Percentiles rank a stretch among this genome's conserved stretches.
Conservation (phyloP, 2,329 filamentous ascomycete genomes). For the Clarireedia hainanense region DNA sequence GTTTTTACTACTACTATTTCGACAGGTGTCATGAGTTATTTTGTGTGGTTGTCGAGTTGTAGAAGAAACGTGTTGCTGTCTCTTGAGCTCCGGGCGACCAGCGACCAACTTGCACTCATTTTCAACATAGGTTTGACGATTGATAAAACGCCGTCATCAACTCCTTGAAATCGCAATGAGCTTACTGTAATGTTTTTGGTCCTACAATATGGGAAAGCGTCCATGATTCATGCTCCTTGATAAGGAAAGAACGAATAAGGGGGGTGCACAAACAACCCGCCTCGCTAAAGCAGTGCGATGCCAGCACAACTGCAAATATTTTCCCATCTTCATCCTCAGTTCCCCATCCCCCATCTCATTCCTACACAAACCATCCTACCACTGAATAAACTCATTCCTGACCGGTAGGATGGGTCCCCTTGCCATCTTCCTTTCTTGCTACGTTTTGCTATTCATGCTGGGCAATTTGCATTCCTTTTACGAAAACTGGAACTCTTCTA, state of each 20-base stretch:
- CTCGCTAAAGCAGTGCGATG: background rate
- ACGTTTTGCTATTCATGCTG: constrained; percentile 3
- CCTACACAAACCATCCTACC: background rate
- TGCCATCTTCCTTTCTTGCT: constrained; percentile 2
- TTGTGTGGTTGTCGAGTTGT: too few species aligned
- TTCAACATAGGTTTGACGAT: too few species aligned
- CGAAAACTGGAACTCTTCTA: constrained; percentile 6
- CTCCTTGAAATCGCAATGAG: background rate
- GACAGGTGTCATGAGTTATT: too few species aligned
- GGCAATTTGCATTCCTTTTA: constrained; percentile 3
- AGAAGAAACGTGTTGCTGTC: too few species aligned
- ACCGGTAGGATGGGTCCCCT: constrained; percentile 4
- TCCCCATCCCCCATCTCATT: background rate
- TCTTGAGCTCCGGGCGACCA: too few species aligned
- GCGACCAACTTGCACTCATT: too few species aligned
- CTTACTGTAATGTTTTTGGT: too few species aligned
- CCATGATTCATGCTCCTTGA: background rate
- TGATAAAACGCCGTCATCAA: background rate
- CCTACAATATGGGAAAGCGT: too few species aligned
- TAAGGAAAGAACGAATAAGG: background rate
- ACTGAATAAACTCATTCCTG: background rate
- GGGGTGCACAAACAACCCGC: background rate
- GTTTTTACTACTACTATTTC: background rate
- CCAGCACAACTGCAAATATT: background rate
- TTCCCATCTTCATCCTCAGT: background rate